Base-by-base conservation (phyloP, 1,139 yeast species). In the Diutina siamensis region DNA sequence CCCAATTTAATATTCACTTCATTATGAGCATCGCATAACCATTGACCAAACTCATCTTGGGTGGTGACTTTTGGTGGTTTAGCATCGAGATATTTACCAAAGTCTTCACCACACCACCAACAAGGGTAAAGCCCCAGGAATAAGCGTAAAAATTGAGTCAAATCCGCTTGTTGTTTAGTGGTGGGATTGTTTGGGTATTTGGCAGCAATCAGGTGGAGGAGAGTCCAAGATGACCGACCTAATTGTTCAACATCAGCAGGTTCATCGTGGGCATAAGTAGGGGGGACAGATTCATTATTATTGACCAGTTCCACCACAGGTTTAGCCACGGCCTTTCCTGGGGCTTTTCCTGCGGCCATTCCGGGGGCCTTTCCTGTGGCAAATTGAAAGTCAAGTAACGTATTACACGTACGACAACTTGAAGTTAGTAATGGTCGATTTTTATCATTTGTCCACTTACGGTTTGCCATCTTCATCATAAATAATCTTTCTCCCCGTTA, bases 21-120 rank as follows among this genome's bases (percentile, higher is more conserved):
- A 58, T 92, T 92, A 63, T 92, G 98, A 3, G 97, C 97, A 51
- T 80, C 83, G 64, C 98, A 94, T 48, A 92, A 66, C 99, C 99
- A 92, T 53, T 64, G 70, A 1, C 97, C 95, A 54, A 92, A 77
- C 47, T 78, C 83, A 46, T 87, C 95, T 55, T 85, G 87, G 10
- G 78, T 75, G 12, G 64, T 68, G 3, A 83, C 87, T 49, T 71
- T 69, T 4, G 95, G 94, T 52, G 79, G 78, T 52, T 83, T 70
- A 48, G 62, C 65, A 31, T 61, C 60, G 44, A 86, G 68, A 63
- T 85, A 88, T 25, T 64, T 63, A 47, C 78, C 73, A 61, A 94
- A 86, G 58, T 89, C 97, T 44, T 76, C 77, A 0, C 95, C 97
- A 65, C 98, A 94, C 65, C 77, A 81, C 85, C 94, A 83, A 62